Evolutionary conservation across 805 yeast species (phyloP).

Genomic region (Phaffomyces thermotolerans): DNA sequence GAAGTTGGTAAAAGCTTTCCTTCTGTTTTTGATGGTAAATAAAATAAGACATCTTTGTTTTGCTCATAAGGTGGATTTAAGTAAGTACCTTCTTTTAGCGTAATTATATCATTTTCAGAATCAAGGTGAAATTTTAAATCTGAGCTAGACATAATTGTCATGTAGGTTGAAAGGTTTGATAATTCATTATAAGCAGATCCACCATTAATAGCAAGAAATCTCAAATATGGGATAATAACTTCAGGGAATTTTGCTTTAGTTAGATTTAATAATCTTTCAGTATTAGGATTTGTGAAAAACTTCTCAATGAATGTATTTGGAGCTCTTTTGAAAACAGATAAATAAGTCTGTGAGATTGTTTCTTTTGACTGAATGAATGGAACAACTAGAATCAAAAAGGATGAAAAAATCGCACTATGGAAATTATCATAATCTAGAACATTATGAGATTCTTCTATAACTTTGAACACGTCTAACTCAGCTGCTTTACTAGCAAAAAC

Average conservation of each 20-base stretch:
- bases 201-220: conserved; percentile 54
- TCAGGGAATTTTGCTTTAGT: conserved; percentile 73
- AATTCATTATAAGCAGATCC: conserved; percentile 62
- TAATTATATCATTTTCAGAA: conserved; percentile 44
- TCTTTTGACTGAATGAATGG: conserved; percentile 42
- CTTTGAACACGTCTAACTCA: conserved; percentile 38
- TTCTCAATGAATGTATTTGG: conserved; percentile 33
- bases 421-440: conserved; percentile 42
- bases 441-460: conserved; percentile 34
- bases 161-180: conserved; percentile 51
- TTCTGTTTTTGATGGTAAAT: conserved; percentile 49
- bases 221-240: conserved; percentile 51
- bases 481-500: conserved; percentile 24
- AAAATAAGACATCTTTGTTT: conserved; percentile 35
- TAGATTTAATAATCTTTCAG: conserved; percentile 30
- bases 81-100: conserved; percentile 40
- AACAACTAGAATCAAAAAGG: conserved; percentile 28
- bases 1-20: conserved; percentile 62
- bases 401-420: conserved; percentile 38
- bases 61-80: conserved; percentile 52
- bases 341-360: conserved; percentile 25
- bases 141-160: conserved; percentile 37
- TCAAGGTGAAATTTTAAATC: conserved; percentile 38
- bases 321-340: conserved; percentile 23
- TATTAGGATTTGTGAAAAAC: conserved; percentile 28